Base-by-base conservation (phyloP, 257 asterid species). In the Primulina tabacum region DNA sequence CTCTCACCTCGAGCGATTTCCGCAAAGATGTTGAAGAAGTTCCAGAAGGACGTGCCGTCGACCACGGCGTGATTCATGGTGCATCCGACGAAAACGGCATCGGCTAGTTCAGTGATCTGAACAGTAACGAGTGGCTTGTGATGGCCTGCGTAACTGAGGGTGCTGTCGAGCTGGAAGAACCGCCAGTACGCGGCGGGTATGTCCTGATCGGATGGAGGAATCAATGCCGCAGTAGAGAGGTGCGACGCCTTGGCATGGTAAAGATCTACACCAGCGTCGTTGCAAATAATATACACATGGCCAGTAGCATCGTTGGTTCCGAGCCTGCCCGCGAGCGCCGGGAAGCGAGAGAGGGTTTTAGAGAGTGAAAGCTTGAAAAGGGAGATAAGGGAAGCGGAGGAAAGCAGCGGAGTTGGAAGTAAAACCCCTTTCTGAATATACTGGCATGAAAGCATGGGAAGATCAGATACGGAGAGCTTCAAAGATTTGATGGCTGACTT, bases 21-120 rank as follows among this genome's bases (percentile, higher is more conserved):
- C 0, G 97, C 97, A 26, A 70, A 93, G 16, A 93, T 85, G 32
- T 93, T 93, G 60, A 93, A 93, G 75, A 93, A 93, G 65, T 93
- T 90, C 98, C 97, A 93, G 38, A 93, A 93, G 4, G 97, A 93
- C 4, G 98, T 93, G 0, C 98, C 98, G 20, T 93, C 98, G 0
- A 93, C 97, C 8, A 93, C 94, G 33, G 97, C 95, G 80, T 93
- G 98, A 43, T 90, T 90, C 67, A 79, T 69, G 21, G 95, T 78
- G 74, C 97, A 90, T 1, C 95, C 98, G 33, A 93, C 77, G 72
- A 93, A 93, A 16, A 93, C 79, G 68, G 79, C 89, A 73, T 81
- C 95, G 73, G 34, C 73, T 2, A 93, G 85, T 76, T 87, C 96
- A 0, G 97, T 93, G 2, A 93, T 89, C 83, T 93, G 97, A 14